Evolutionary conservation across 345 rosid genomes (phyloP), one percentile per base, ranked within the genome.

Genomic region (Eucalyptus cloeziana): DNA sequence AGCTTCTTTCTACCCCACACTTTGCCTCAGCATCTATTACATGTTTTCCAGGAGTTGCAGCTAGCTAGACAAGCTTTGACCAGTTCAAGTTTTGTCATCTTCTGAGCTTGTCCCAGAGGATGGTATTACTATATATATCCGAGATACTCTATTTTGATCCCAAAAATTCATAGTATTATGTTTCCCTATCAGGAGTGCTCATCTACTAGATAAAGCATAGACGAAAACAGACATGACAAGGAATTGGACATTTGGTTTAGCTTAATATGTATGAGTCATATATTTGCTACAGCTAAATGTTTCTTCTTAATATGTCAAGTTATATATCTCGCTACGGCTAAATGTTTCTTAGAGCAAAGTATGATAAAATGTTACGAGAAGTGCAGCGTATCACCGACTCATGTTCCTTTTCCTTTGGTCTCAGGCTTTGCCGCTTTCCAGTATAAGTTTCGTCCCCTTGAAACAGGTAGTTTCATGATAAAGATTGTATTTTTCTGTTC

Each of bases 371-470:
- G 79, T 87, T 88, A 86, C 13, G 24, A 81, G 44, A 64, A 13
- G 86, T 85, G 33, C 24, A 44, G 87, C 10, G 9, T 33, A 62
- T 43, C 81, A 33, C 45, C 10, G 30, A 81, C 87, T 90, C 71
- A 88, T 56, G 86, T 17, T 44, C 24, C 33, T 47, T 43, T 85
- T 92, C 86, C 24, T 86, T 50, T 89, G 52, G 92, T 89, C 87
- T 87, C 94, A 76, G 99, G 99, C 98, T 83, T 91, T 95, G 93
- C 93, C 95, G 13, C 98, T 97, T 21, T 67, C 92, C 25, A 93
- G 94, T 43, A 96, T 97, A 92, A 93, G 94, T 67, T 96, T 97
- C 90, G 92, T 95, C 86, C 99, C 98, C 31, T 90, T 97, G 89
- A 96, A 97, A 89, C 98, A 96, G 96, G 98, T 94, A 93, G 92